Evolutionary conservation across 345 rosid species (phyloP).

Genomic region (Euclidium syriacum): DNA sequence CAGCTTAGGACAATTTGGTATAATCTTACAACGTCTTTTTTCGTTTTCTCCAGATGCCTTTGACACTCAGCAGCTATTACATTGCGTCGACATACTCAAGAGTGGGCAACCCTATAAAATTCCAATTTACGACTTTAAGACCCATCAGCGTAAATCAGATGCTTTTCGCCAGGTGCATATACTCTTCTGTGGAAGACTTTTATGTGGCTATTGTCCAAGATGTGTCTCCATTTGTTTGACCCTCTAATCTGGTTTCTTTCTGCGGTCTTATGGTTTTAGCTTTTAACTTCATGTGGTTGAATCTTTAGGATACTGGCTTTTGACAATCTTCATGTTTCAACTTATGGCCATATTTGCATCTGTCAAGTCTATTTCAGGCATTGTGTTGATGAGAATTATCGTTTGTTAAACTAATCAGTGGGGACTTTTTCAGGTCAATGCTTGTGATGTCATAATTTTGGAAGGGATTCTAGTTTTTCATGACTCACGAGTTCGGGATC

Average conservation of each 20-base stretch:
- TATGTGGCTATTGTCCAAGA: neutral
- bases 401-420: neutral
- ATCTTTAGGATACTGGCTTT: neutral
- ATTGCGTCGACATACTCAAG: slow-evolving; percentile 65
- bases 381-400: neutral
- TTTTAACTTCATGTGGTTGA: neutral
- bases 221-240: neutral
- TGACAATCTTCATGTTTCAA: slow-evolving; percentile 4
- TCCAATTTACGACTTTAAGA: slow-evolving; percentile 91
- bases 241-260: neutral
- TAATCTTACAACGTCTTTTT: neutral
- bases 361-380: neutral
- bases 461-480: slow-evolving; percentile 98
- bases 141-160: slow-evolving; percentile 72
- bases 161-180: slow-evolving; percentile 78
- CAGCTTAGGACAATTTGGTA: neutral
- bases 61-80: slow-evolving; percentile 96
- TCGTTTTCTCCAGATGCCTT: slow-evolving; percentile 63
- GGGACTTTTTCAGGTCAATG: slow-evolving; percentile 66
- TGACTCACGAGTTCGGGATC: slow-evolving; percentile 80
- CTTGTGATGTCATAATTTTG: slow-evolving; percentile 94
- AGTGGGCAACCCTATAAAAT: slow-evolving; percentile 78
- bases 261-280: neutral
- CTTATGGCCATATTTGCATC: neutral
- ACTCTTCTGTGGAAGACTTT: neutral